These are phyloP conservation scores for Omphalotus olearius DNA, from an alignment of 1,284 basidiomycete genomes.

Conservation along the genomic window DNA sequence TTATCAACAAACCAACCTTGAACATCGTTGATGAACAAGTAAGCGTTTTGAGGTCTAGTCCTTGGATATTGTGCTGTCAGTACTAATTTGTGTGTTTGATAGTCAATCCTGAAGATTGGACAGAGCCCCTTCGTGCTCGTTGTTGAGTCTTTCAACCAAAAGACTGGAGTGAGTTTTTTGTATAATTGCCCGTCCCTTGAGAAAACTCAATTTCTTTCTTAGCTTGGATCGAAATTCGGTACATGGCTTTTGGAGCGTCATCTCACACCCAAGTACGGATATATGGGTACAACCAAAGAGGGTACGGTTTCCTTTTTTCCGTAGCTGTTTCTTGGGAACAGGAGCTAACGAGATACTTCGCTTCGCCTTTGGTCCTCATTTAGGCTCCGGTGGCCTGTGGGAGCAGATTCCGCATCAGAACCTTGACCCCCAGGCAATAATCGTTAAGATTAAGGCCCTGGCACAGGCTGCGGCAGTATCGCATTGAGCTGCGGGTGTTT, in stretches of 20 bases:
- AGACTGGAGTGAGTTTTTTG: conserved; percentile 63
- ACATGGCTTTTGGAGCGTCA: conserved; percentile 80
- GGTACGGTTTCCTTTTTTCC: conserved; percentile 36
- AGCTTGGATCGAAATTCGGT: conserved; percentile 79
- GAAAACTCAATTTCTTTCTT: background rate
- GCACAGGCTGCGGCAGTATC: conserved; percentile 20
- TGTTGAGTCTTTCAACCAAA: conserved; percentile 82
- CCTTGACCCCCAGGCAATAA: conserved; percentile 70
- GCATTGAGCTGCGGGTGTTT: conserved; percentile 8
- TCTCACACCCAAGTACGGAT: conserved; percentile 75
- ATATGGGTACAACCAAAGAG: conserved; percentile 79
- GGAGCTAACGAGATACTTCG: background rate
- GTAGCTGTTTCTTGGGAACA: background rate
- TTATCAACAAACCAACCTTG: conserved; percentile 81
- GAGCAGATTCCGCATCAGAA: conserved; percentile 79
- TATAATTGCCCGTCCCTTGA: no score
- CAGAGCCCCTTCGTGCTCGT: conserved; percentile 72
- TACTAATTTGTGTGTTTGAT: conserved; percentile 1
- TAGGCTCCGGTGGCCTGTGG: conserved; percentile 72
- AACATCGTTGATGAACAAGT: conserved; percentile 81
- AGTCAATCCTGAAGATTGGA: conserved; percentile 69
- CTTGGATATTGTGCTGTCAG: background rate
- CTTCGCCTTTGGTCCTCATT: conserved; percentile 9
- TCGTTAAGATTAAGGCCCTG: conserved; percentile 57
- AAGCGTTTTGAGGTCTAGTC: conserved; percentile 8